Evolutionary conservation across 2,329 filamentous ascomycete genomes (phyloP), one percentile per base, ranked within the genome.

Genomic region (Cladophialophora psammophila): DNA sequence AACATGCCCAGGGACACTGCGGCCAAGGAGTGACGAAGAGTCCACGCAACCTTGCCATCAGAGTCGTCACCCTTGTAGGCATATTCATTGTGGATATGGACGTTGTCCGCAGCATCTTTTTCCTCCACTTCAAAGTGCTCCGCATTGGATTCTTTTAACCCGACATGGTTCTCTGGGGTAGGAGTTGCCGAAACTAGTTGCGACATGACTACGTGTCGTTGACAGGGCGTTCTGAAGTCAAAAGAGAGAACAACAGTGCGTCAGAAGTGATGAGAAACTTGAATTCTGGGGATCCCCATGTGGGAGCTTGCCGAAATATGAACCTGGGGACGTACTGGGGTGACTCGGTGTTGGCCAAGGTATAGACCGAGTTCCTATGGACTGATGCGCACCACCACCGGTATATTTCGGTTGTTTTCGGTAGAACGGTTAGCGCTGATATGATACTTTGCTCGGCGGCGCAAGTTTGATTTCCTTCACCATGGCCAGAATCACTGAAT

Each of bases 21-120:
- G 4, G 63, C 63, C 20, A 60, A 15, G 32, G 18, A 20, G 12
- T 50, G 50, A 13, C 56, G 40, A 12, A 13, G n/a, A 9, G 55
- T 54, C 63, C 63, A 65, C 1, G 18, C 56, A 26, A 60, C 56
- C 20, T 42, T 32, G 55, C 63, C 63, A 38, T 65, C 63, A 31
- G 56, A 60, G 56, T 65, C 63, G 48, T 65, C 63, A 12, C 55
- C 45, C 38, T 65, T 65, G 56, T 26, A 60, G 15, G 63, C 63
- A 20, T 32, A 38, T 10, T 50, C 42, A 32, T 60, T 60, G 42
- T 52, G 40, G 13, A 60, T 20, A 42, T 60, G 40, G 32, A 60
- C 20, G 45, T 60, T 18, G 35, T 57, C 54, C 40, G 40, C 40
- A 18, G 40, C 40, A 9, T 45, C 40, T 10, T 45, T 45, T 20